Base-by-base conservation (phyloP, 345 rosid species). In the Gossypium bickii region DNA sequence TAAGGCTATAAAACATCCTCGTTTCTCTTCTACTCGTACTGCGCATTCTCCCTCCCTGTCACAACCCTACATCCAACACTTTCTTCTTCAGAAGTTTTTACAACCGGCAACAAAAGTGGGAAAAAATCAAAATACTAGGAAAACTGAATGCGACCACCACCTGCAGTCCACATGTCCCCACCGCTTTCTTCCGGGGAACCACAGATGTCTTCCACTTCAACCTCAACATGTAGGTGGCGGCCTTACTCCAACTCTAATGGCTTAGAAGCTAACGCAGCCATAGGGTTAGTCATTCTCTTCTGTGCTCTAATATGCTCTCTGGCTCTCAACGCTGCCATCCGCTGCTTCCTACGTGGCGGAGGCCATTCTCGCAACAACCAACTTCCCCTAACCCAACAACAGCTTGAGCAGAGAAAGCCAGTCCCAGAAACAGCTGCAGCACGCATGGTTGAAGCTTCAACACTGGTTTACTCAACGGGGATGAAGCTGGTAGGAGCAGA, bases 221-320 rank as follows among this genome's bases (percentile, higher is more conserved):
- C 81, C 34, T 15, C 83, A 34, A 75, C 83, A 44, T 83, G 87
- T 71, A 59, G 75, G 27, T 88, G 88, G 88, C 78, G 63, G 74
- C 77, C 88, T 18, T 76, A 85, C 83, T 77, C 83, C 24, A 76
- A 74, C 78, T 79, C 88, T 8, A 74, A 62, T 64, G 86, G 81
- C 80, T 83, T 87, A 51, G 86, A 84, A 79, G 86, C 89, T 64
- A 88, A 86, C 76, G 81, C 81, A 7, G 77, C 80, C n/a, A 77
- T 80, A 27, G 55, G 86, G 55, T 61, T 90, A 67, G 78, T 92
- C 69, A 74, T 89, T 75, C 77, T 92, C 76, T 72, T 82, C 76
- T 90, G 92, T 27, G 81, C 88, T 9, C 76, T 92, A 43, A 76
- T 86, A 12, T 92, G 93, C 57, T 88, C 85, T 9, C 73, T 92